Evolutionary conservation across 2,329 filamentous ascomycete species (phyloP).

Genomic region (Neonectria magnoliae): DNA sequence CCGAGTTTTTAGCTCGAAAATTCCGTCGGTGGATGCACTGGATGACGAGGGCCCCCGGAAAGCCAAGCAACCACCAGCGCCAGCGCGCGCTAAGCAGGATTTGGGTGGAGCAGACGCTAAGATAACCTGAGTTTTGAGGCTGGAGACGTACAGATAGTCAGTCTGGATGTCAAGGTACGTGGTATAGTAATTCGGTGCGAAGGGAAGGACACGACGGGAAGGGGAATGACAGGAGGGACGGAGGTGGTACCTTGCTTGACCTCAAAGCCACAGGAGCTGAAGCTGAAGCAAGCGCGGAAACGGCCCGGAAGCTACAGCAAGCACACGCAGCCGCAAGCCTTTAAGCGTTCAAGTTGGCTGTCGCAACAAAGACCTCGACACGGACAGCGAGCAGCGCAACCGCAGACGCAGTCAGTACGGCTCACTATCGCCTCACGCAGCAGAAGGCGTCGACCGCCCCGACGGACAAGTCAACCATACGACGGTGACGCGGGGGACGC

Average conservation of each 20-base stretch:
- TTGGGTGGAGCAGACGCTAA: neutral
- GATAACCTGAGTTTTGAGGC: neutral
- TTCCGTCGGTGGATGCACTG: conserved; percentile 36
- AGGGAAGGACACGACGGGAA: neutral
- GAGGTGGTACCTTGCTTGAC: neutral
- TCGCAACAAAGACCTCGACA: neutral
- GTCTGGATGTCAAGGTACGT: neutral
- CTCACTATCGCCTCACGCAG: neutral
- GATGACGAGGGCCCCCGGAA: conserved; percentile 41
- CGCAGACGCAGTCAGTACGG: no score
- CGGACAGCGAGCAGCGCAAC: no score
- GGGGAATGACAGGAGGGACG: neutral
- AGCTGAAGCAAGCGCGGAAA: neutral
- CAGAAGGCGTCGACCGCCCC: conserved; percentile 6
- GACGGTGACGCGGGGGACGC: neutral
- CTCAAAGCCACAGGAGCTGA: neutral
- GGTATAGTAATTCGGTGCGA: no score
- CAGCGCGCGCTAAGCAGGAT: conserved; percentile 6
- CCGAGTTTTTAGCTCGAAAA: conserved; percentile 50
- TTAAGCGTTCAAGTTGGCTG: neutral
- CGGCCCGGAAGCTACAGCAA: neutral
- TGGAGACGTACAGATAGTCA: neutral
- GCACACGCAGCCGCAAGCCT: neutral
- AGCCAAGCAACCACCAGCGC: conserved; percentile 35
- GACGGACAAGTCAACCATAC: conserved; percentile 12